Percentiles rank a stretch among this genome's conserved stretches.
These are phyloP conservation scores for Harringtonia lauricola DNA, from an alignment of 2,329 filamentous ascomycete species.

Conservation along the genomic window DNA sequence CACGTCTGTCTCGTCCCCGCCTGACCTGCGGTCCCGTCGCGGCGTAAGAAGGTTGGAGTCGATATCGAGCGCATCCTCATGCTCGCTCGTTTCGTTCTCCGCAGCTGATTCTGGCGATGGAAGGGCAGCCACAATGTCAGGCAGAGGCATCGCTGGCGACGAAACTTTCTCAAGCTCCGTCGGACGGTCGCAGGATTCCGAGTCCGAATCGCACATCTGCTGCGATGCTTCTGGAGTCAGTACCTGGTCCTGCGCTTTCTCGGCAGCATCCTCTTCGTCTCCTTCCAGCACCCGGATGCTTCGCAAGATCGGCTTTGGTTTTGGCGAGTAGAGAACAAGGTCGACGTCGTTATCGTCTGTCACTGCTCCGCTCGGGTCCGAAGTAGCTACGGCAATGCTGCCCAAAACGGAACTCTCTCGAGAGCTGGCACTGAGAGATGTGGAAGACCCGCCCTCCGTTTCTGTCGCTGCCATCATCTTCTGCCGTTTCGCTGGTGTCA, in stretches of 20 bases:
- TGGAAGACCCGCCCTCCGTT: conserved; percentile 16
- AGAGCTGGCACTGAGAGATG: conserved; percentile 20
- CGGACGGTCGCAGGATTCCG: background rate
- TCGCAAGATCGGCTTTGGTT: conserved; percentile 19
- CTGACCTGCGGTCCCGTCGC: too few relatives aligned
- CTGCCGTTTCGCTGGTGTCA: conserved; percentile 41
- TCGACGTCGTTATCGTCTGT: conserved; percentile 13
- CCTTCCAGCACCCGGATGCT: conserved; percentile 19
- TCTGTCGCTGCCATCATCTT: conserved; percentile 19
- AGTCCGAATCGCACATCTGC: conserved; percentile 1
- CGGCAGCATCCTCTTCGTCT: conserved; percentile 11
- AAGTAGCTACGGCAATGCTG: background rate
- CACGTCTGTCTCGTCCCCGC: background rate
- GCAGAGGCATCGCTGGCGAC: background rate
- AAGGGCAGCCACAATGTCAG: background rate
- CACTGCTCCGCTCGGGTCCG: too few relatives aligned
- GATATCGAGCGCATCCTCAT: background rate
- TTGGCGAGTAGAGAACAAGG: conserved; percentile 23
- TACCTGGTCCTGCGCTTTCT: background rate
- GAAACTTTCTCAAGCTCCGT: conserved; percentile 1
- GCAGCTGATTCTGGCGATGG: conserved; percentile 7
- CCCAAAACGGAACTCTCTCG: conserved; percentile 26
- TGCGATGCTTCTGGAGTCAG: conserved; percentile 8
- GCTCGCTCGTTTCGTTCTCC: conserved; percentile 4
- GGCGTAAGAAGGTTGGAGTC: background rate